These are phyloP conservation scores for Rhynchosporium graminicola DNA, from an alignment of 2,329 filamentous ascomycete species.

Conservation along the genomic window DNA sequence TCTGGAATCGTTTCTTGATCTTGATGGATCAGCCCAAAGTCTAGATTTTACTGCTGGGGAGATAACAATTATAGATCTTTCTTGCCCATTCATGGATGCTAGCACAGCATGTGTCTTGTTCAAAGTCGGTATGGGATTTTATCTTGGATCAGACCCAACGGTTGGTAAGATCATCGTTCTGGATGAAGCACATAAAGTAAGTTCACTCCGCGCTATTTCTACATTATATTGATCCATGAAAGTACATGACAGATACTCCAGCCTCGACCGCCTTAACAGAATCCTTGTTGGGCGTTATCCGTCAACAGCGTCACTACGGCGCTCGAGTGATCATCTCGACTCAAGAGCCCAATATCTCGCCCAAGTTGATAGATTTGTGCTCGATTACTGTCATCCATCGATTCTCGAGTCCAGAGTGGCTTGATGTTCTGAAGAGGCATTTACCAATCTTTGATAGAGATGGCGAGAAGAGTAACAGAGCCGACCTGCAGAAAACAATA, in stretches of 20 bases:
- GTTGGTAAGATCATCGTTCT: conserved; percentile 66
- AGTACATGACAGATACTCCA: conserved; percentile 60
- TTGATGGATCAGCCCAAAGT: conserved; percentile 40
- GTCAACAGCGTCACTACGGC: conserved; percentile 69
- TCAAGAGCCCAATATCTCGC: conserved; percentile 73
- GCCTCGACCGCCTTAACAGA: conserved; percentile 62
- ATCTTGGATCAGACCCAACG: conserved; percentile 52
- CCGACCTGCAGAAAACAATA: conserved; percentile 46
- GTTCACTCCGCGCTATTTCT: conserved; percentile 10
- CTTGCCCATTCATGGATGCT: conserved; percentile 67
- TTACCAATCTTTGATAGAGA: conserved; percentile 48
- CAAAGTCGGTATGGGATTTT: conserved; percentile 67
- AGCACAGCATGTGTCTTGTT: conserved; percentile 71
- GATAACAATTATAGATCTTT: conserved; percentile 68
- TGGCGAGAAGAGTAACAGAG: conserved; percentile 24
- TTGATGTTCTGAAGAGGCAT: conserved; percentile 42
- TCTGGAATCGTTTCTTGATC: conserved; percentile 47
- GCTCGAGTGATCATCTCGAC: conserved; percentile 71
- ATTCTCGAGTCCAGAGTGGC: conserved; percentile 68
- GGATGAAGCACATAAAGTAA: conserved; percentile 75
- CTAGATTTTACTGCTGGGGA: conserved; percentile 49
- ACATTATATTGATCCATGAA: conserved; percentile 7
- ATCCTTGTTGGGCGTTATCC: conserved; percentile 61
- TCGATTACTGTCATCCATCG: conserved; percentile 70
- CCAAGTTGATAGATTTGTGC: conserved; percentile 68